phyloP scores from a whole-genome alignment of 225 moss, liverwort and hornwort species.

The Thuidium tamariscinum region DNA sequence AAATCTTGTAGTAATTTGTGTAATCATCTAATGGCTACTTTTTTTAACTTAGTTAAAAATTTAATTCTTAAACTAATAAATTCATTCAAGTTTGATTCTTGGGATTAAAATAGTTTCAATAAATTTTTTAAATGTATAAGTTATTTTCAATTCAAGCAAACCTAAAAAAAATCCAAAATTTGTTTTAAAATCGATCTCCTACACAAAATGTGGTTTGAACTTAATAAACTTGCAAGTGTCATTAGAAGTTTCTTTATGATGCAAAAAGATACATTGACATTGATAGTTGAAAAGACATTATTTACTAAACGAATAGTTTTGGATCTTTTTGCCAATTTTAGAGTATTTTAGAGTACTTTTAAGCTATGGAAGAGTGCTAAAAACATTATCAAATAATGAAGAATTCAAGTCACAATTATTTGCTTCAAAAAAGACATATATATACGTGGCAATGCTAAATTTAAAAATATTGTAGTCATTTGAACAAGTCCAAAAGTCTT shows the following conservation, averaged over 20 bases:
- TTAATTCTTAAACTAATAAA: neutral
- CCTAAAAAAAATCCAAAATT: neutral
- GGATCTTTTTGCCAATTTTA: neutral
- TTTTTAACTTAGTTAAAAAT: neutral
- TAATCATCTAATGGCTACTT: neutral
- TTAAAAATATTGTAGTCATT: neutral
- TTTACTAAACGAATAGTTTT: neutral
- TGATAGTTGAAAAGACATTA: neutral
- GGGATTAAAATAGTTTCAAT: neutral
- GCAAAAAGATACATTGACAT: neutral
- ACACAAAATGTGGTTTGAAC: neutral
- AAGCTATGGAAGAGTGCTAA: rapidly evolving
- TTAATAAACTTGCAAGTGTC: neutral
- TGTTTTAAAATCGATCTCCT: neutral
- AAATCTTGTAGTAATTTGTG: rapidly evolving
- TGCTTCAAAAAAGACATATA: no score
- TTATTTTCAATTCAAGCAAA: neutral
- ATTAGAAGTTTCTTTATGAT: neutral
- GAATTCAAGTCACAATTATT: no score
- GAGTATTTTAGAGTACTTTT: neutral
- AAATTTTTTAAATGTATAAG: rapidly evolving
- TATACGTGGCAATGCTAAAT: no score
- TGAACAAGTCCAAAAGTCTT: neutral
- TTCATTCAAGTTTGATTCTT: neutral
- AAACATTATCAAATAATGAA: neutral